Evolutionary conservation across 2,329 filamentous ascomycete species (phyloP), one percentile per base, ranked within the genome.

Genomic region (Fusarium chuoi): DNA sequence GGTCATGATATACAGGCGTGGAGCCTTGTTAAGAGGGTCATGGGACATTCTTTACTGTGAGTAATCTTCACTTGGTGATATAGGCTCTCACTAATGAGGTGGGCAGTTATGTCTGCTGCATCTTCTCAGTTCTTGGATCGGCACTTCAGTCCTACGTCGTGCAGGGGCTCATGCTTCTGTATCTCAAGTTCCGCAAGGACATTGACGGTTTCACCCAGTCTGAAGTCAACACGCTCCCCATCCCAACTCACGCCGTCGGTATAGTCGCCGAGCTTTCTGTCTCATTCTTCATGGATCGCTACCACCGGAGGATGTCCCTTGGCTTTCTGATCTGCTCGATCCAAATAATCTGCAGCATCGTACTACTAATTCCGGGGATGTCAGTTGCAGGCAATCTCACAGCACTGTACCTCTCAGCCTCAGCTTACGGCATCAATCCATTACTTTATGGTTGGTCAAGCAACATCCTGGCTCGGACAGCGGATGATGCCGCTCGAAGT

Each of bases 401-500:
- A 3, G 74, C 52, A 0, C 26, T 79, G 0, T 79, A 79, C 4
- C 62, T 79, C 11, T 73, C 78, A 0, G 71, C 74, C 0, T 77
- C 77, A 1, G 68, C 76, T 1, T 79, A 79, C 13, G 75, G 74
- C 0, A 77, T 79, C 4, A 78, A 78, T 8, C 78, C 78, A 0
- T 12, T 79, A 1, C 26, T 28, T 28, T 79, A 78, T 17, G 73
- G 78, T 0, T 79, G 78, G 78, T 73, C 78, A 1, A 78, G 66
- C 33, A 79, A 77, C 9, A 79, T 79, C 4, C 14, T 69, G 0
- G 69, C 71, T 0, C 48, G 73, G 3, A 72, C 70, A 1, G 77
- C 71, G 3, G 85, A 86, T 22, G 84, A 86, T 56, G 83, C 84
- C 3, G 78, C 79, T 0, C 72, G 85, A 8, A 82, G 82, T 11